phyloP scores from a whole-genome alignment of 2,329 filamentous ascomycete species.

The Colletotrichum sp. region DNA sequence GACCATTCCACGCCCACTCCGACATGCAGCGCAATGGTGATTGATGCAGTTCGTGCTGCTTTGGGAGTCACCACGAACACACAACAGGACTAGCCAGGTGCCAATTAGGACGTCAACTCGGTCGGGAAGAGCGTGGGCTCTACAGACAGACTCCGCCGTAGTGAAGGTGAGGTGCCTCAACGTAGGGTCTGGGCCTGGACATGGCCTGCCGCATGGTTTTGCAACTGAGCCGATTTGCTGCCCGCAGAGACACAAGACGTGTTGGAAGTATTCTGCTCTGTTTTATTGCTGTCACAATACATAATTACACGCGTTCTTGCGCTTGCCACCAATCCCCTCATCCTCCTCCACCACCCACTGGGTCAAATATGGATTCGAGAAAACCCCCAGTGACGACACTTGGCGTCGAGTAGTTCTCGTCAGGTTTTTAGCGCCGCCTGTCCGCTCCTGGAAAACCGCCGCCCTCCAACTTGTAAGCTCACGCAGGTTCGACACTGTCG shows the following conservation, averaged over 20 bases:
- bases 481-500: background rate
- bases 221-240: background rate
- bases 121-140: background rate
- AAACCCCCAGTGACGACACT: conserved; percentile 9
- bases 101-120: background rate
- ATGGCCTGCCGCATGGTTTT: background rate
- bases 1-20: background rate
- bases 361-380: background rate
- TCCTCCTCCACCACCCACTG: background rate
- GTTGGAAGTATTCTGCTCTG: background rate
- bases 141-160: background rate
- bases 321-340: background rate
- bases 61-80: background rate
- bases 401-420: background rate
- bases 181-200: background rate
- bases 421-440: background rate
- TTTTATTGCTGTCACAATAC: background rate
- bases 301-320: background rate
- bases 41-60: conserved; percentile 4
- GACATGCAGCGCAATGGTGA: conserved; percentile 1
- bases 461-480: background rate
- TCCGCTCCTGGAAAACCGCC: background rate
- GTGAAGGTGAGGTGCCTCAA: background rate
- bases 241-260: background rate
- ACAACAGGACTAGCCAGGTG: background rate